Evolutionary conservation across 2,329 filamentous ascomycete genomes (phyloP).

Genomic region (Pezizomycotina sp.): DNA sequence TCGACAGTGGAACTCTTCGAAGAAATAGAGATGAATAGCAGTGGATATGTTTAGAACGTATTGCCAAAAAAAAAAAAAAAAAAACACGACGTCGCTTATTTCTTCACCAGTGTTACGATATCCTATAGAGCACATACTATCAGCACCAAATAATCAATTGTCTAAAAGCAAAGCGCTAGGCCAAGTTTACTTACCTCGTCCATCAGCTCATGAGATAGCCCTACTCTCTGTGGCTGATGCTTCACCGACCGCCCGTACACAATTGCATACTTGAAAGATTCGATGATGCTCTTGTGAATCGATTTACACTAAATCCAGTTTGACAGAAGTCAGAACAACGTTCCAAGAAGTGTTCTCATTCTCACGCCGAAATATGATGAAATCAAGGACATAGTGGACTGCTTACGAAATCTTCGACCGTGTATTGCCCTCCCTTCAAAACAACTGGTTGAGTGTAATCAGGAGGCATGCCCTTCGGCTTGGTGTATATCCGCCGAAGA

Average conservation of each 20-base stretch:
- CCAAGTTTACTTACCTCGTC: no score
- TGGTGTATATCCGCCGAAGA: slow-evolving; percentile 85
- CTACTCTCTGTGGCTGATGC: slow-evolving; percentile 93
- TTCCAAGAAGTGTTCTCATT: slow-evolving; percentile 4
- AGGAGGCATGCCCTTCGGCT: slow-evolving; percentile 86
- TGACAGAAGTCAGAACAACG: slow-evolving; percentile 27
- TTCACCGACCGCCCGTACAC: slow-evolving; percentile 97
- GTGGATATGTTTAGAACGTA: no score
- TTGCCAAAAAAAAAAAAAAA: no score
- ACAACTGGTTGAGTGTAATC: slow-evolving; percentile 90
- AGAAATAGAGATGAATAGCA: no score
- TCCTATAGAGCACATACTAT: no score
- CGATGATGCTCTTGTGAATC: slow-evolving; percentile 89
- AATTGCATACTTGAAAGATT: slow-evolving; percentile 87
- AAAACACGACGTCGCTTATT: no score
- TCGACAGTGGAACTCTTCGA: no score
- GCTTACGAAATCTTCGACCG: slow-evolving; percentile 92
- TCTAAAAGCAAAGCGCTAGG: no score
- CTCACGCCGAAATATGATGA: slow-evolving; percentile 9
- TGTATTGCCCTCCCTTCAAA: slow-evolving; percentile 62
- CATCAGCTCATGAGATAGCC: slow-evolving; percentile 72
- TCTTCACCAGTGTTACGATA: no score
- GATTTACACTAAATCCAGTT: slow-evolving; percentile 59
- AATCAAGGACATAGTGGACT: slow-evolving; percentile 11
- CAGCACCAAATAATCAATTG: no score